These are phyloP conservation scores for Spinellus fusiger DNA, from an alignment of 192 early-diverging fungal genomes.

Conservation along the genomic window DNA sequence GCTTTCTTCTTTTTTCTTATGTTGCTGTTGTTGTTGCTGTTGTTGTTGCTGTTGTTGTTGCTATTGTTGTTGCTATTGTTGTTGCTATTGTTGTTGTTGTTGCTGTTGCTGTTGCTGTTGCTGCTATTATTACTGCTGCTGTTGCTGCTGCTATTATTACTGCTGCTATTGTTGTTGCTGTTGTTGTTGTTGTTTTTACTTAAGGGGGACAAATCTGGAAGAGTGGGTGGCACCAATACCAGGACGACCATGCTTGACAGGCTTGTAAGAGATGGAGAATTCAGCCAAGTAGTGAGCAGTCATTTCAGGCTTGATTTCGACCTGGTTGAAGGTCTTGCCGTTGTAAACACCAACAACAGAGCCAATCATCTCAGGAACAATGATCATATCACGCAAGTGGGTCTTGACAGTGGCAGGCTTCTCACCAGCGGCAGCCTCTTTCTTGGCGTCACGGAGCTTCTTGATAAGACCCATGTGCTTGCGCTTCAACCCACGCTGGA, in stretches of 20 bases:
- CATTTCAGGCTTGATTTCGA: conserved; percentile 77
- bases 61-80: too few relatives aligned
- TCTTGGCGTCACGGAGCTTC: conserved; percentile 98
- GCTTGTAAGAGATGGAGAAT: conserved; percentile 88
- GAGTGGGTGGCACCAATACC: conserved; percentile 99
- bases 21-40: too few relatives aligned
- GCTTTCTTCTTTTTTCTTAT: too few relatives aligned
- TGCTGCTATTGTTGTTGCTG: too few relatives aligned
- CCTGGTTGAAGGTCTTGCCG: conserved; percentile 99
- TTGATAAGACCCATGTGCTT: conserved; percentile 99
- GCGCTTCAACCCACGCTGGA: conserved; percentile 97
- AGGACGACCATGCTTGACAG: conserved; percentile 97
- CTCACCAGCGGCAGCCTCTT: conserved; percentile 80
- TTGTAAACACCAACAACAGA: conserved; percentile 97
- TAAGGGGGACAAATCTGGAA: conserved; percentile 88
- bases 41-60: too few relatives aligned
- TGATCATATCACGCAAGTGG: conserved; percentile 98
- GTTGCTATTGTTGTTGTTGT: too few relatives aligned
- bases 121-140: too few relatives aligned
- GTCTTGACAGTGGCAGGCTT: conserved; percentile 98
- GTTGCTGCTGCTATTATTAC: too few relatives aligned
- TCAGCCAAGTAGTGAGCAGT: conserved; percentile 28
- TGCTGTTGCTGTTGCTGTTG: too few relatives aligned
- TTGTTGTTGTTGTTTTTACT: too few relatives aligned
- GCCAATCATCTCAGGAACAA: too few relatives aligned